phyloP scores from a whole-genome alignment of 495 filamentous ascomycete species.

The Thozetella sp. region DNA sequence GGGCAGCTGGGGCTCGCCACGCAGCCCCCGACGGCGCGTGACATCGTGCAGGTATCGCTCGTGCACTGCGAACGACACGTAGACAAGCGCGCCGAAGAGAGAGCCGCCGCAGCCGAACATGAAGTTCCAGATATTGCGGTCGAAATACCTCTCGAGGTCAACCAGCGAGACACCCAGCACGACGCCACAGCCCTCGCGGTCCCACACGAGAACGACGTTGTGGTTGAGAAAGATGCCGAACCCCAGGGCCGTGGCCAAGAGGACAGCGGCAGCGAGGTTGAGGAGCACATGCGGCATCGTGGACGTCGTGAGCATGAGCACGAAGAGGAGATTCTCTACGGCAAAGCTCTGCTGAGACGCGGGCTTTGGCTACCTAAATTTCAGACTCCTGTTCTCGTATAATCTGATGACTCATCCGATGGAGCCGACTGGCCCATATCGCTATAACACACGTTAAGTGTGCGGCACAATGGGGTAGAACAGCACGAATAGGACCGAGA shows the following conservation, averaged over 20 bases:
- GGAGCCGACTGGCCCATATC: no score
- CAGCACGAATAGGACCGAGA: no score
- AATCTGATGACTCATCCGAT: no score
- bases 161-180: not conserved
- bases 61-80: not conserved
- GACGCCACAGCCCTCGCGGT: not conserved
- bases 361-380: no score
- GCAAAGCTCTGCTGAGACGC: no score
- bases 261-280: not conserved
- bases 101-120: not conserved
- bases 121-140: not conserved
- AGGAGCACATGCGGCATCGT: not conserved
- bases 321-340: no score
- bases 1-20: not conserved
- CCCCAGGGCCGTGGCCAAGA: not conserved
- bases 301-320: not conserved
- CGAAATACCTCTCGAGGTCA: not conserved
- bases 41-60: not conserved
- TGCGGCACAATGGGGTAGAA: no score
- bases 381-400: no score
- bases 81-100: not conserved
- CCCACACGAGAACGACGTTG: slow-evolving; percentile 1
- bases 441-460: no score
- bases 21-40: not conserved
- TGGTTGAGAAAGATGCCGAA: slow-evolving; percentile 2